These are phyloP conservation scores for Myriosclerotinia scirpicola DNA, from an alignment of 2,329 filamentous ascomycete species.

Conservation along the genomic window DNA sequence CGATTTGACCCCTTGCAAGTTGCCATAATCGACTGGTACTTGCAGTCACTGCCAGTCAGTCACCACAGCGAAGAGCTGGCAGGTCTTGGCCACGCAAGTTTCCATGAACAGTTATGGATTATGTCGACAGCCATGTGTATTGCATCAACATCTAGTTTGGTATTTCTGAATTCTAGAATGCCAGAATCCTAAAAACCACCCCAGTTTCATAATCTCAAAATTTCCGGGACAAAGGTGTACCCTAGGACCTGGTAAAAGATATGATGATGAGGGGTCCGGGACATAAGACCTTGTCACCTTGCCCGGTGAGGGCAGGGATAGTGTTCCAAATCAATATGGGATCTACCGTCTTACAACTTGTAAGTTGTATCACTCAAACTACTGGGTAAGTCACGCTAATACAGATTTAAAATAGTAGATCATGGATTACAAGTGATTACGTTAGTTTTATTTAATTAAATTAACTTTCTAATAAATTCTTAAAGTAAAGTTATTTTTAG, in stretches of 20 bases:
- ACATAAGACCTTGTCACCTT: neutral
- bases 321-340: neutral
- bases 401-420: too few species aligned
- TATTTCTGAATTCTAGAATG: slow-evolving; percentile 1
- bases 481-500: too few species aligned
- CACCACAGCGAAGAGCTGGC: too few species aligned
- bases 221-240: slow-evolving; percentile 2
- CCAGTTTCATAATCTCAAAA: neutral
- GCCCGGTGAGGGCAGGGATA: neutral
- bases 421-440: too few species aligned
- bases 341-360: neutral
- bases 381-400: too few species aligned
- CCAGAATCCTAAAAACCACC: neutral
- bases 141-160: neutral
- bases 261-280: neutral
- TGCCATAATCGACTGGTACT: too few species aligned
- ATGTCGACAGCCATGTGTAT: neutral
- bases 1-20: too few species aligned
- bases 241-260: slow-evolving; percentile 4
- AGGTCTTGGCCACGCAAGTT: neutral
- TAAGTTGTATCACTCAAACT: too few species aligned
- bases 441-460: too few species aligned
- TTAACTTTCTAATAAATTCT: too few species aligned
- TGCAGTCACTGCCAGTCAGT: too few species aligned
- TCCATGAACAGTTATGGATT: neutral